Percentiles rank a stretch among this genome's conserved stretches.
Evolutionary conservation across 2,329 filamentous ascomycete species (phyloP).

Genomic region (Clarireedia homoeocarpa): DNA sequence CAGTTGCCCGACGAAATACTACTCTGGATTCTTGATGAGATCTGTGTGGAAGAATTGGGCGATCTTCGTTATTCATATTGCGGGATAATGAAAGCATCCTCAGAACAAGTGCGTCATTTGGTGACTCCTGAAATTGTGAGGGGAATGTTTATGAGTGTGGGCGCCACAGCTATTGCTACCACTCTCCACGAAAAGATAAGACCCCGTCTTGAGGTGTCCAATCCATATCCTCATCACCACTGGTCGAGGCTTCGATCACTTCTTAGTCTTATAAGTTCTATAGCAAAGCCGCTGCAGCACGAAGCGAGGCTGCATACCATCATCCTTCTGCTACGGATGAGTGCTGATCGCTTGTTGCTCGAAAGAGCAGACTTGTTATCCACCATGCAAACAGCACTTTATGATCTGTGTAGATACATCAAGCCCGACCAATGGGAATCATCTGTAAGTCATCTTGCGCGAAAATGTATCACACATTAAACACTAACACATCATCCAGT

Average conservation of each 20-base stretch:
- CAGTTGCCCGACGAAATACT: constrained; percentile 56
- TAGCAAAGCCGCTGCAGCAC: constrained; percentile 24
- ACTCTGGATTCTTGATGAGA: constrained; percentile 56
- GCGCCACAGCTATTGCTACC: constrained; percentile 43
- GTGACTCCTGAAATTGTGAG: constrained; percentile 40
- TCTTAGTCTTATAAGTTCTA: constrained; percentile 17
- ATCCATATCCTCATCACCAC: constrained; percentile 21
- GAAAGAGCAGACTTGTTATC: constrained; percentile 36
- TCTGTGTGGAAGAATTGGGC: constrained; percentile 46
- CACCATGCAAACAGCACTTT: constrained; percentile 36
- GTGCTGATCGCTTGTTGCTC: constrained; percentile 44
- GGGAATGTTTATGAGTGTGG: constrained; percentile 49
- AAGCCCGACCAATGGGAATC: constrained; percentile 30
- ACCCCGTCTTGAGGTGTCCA: constrained; percentile 12
- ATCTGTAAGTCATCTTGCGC: constrained; percentile 29
- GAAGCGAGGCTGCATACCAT: constrained; percentile 31
- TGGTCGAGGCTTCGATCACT: constrained; percentile 23
- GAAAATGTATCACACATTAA: not conserved
- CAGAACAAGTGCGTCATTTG: constrained; percentile 37
- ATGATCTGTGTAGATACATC: constrained; percentile 37
- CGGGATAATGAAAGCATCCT: constrained; percentile 40
- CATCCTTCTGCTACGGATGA: constrained; percentile 45
- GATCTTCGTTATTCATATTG: constrained; percentile 54
- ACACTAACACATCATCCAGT: constrained; percentile 33
- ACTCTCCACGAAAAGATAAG: constrained; percentile 20